Conservation (phyloP, 305 asterid genomes). For the Fraxinus xanthoxyloides region DNA sequence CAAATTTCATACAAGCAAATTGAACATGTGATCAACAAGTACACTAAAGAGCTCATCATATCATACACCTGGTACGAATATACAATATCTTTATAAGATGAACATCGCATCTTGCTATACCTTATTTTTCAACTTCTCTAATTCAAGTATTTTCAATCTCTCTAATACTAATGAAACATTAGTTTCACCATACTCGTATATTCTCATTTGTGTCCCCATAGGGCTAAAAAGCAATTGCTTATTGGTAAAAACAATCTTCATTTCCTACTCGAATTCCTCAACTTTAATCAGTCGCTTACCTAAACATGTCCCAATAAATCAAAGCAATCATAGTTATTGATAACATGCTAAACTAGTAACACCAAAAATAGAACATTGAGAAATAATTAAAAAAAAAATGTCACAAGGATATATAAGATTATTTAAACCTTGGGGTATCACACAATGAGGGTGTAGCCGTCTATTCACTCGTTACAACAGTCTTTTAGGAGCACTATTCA, state of each 20-base stretch:
- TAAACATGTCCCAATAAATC: background rate
- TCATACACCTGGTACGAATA: background rate
- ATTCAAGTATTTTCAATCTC: background rate
- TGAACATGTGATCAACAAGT: background rate
- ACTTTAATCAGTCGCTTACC: background rate
- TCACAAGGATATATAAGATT: background rate
- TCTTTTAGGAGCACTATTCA: background rate
- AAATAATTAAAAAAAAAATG: background rate
- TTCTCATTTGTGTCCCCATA: background rate
- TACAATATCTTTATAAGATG: background rate
- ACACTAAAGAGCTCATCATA: background rate
- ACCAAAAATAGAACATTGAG: background rate
- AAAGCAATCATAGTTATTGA: no score
- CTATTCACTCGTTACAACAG: background rate
- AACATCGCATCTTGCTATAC: background rate
- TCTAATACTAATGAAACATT: background rate
- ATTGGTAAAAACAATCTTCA: background rate
- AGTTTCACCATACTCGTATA: background rate
- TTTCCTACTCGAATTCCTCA: background rate
- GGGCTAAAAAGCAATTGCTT: background rate
- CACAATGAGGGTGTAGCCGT: background rate
- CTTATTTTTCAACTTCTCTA: no score
- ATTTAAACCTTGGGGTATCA: background rate
- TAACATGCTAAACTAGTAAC: background rate
- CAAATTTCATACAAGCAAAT: background rate